Evolutionary conservation across 139 green algal species (phyloP), one percentile per base, ranked within the genome.

Genomic region (Eudorina sp.): DNA sequence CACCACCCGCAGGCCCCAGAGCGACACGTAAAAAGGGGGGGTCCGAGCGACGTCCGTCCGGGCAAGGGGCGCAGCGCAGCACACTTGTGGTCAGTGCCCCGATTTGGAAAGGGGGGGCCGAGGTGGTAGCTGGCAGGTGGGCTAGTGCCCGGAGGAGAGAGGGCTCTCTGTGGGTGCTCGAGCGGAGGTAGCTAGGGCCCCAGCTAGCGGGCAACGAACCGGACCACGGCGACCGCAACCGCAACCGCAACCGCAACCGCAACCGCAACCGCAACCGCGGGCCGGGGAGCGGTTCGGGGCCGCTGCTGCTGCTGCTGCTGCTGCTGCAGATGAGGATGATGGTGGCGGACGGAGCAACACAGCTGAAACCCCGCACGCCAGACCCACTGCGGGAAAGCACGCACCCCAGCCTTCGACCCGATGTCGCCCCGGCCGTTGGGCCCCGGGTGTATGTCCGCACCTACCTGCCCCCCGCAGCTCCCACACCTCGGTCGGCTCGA

Each of bases 401-500:
- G 55, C 55, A 34, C 23, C 27, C 23, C 55, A 11, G 27, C 27
- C 16, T 72, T 40, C 21, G 3, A 72, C 16, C 19, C 31, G 62
- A 31, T 34, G 4, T 72, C 16, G n/a, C 9, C 21, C 21, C 23
- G 4, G 62, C 31, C 19, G 27, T 72, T 3, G 11, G 48, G 48
- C 13, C 48, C 21, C 23, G 16, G 2, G 62, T 25, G 16, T 25
- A 11, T 34, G 62, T 34, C 62, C 62, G 27, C 58, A 13, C 27
- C 27, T 69, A 76, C 80, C 80, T 62, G 81, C 81, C 5, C 81
- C 81, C 34, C 81, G 43, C 58, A 95, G 55, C 91, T 95, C 92
- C 89, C 90, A 90, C 48, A 94, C 92, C 78, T 92, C 82, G 14
- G 69, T 91, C 0, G 96, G 84, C 48, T 94, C 91, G 88, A 98